Evolutionary conservation across 2,329 filamentous ascomycete species (phyloP), one percentile per base, ranked within the genome.

Genomic region (Mariannaea elegans): DNA sequence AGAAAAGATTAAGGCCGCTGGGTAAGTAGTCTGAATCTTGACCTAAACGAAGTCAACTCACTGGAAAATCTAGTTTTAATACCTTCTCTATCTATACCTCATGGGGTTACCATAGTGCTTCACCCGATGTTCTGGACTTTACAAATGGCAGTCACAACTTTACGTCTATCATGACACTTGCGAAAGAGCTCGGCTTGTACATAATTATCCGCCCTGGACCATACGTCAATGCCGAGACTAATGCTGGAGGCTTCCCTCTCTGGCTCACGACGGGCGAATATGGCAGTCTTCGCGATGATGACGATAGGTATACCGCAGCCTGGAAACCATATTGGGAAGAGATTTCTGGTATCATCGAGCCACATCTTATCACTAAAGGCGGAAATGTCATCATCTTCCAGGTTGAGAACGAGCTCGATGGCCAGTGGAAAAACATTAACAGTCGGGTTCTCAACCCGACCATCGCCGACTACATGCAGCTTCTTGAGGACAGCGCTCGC

Each of bases 211-310:
- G 86, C 0, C 84, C 86, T 0, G 86, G 87, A 0, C 86, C 86
- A 0, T 90, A 89, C 56, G 81, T 87, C 57, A 90, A 89, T 62
- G 87, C 86, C 1, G 87, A 89, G 68, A 80, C 85, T 3, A 87
- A 84, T 62, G 85, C 82, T 1, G 87, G 87, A 29, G 87, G 87
- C 0, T 85, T 87, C 56, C 85, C 87, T 0, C 75, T 87, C 1
- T 90, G 87, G 85, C 71, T 86, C 6, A 88, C 86, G 0, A 88
- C 86, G 1, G 87, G 86, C 41, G 84, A 78, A 23, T 85, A 86
- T 48, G 85, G 86, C 2, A 67, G 71, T 18, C 73, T 86, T 14
- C 76, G 86, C 29, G 77, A 86, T 54, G 80, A 86, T 38, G 80
- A 88, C 59, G 70, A 79, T 4, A 76, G 79, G 45, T 87, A 82